Conservation (phyloP, 805 yeast genomes). For the Ogataea allantospora region DNA sequence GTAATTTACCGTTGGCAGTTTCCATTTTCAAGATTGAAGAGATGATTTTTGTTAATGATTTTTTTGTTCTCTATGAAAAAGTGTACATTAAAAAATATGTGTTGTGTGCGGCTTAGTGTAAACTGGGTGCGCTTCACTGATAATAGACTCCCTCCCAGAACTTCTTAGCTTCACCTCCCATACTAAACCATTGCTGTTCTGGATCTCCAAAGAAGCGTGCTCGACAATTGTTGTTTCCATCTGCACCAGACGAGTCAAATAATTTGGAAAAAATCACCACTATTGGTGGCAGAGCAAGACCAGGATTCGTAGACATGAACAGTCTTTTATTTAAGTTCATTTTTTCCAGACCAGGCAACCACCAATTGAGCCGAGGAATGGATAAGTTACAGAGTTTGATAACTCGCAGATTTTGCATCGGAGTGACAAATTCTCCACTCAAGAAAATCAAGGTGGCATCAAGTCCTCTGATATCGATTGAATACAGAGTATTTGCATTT, state of each 20-base stretch:
- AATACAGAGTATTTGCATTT: constrained; percentile 15
- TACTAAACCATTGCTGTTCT: constrained; percentile 18
- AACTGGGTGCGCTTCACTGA: constrained; percentile 4
- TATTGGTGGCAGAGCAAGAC: constrained; percentile 20
- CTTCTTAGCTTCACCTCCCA: constrained; percentile 17
- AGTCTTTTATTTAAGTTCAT: constrained; percentile 15
- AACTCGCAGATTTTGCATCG: constrained; percentile 14
- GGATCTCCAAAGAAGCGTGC: constrained; percentile 25
- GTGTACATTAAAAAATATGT: constrained; percentile 2
- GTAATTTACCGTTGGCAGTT: constrained; percentile 40
- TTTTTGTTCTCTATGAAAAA: constrained; percentile 6
- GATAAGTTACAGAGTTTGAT: constrained; percentile 23
- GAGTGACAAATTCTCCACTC: constrained; percentile 3
- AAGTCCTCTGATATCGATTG: constrained; percentile 22
- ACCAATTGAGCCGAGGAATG: constrained; percentile 24
- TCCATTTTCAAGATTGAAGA: constrained; percentile 16
- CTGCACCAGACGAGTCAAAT: constrained; percentile 31
- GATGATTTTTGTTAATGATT: not conserved
- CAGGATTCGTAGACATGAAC: constrained; percentile 7
- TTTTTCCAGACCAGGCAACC: constrained; percentile 25
- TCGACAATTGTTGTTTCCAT: constrained; percentile 13
- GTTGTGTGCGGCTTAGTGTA: constrained; percentile 2
- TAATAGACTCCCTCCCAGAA: constrained; percentile 19
- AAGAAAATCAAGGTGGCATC: constrained; percentile 24
- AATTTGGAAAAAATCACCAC: constrained; percentile 32